A percentile compares a stretch with the other conserved stretches of the same genome.
These are phyloP conservation scores for Cyamopsis tetragonoloba DNA, from an alignment of 306 rosid genomes.

Conservation along the genomic window DNA sequence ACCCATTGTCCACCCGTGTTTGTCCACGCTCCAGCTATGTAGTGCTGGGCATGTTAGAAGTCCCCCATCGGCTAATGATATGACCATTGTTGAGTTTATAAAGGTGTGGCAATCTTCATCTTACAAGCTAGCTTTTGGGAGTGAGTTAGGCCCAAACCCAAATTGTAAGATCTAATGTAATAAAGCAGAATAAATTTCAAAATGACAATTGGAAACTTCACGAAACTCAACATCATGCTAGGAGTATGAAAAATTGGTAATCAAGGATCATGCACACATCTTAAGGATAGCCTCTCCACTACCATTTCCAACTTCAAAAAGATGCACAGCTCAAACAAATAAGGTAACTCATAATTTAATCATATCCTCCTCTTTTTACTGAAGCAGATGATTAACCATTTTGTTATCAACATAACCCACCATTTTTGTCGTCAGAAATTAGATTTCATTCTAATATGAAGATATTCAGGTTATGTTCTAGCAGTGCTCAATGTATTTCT, in stretches of 20 bases:
- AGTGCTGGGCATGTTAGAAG: too few relatives aligned
- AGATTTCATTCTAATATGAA: background rate
- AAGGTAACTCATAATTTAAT: background rate
- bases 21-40: too few relatives aligned
- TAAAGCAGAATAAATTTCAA: background rate
- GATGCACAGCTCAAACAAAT: background rate
- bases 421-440: background rate
- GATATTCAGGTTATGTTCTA: background rate
- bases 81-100: too few relatives aligned
- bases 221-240: background rate
- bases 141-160: too few relatives aligned
- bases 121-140: too few relatives aligned
- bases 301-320: too few relatives aligned
- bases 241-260: background rate
- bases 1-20: too few relatives aligned
- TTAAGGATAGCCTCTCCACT: too few relatives aligned
- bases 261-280: background rate
- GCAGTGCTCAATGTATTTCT: background rate
- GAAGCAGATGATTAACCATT: background rate
- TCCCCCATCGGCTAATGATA: too few relatives aligned
- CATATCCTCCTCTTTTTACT: background rate
- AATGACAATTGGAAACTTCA: background rate
- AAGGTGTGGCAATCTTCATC: too few relatives aligned
- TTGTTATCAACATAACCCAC: background rate
- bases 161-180: too few relatives aligned